Evolutionary conservation across 306 rosid species (phyloP).

Genomic region (Amphicarpaea edgeworthii): DNA sequence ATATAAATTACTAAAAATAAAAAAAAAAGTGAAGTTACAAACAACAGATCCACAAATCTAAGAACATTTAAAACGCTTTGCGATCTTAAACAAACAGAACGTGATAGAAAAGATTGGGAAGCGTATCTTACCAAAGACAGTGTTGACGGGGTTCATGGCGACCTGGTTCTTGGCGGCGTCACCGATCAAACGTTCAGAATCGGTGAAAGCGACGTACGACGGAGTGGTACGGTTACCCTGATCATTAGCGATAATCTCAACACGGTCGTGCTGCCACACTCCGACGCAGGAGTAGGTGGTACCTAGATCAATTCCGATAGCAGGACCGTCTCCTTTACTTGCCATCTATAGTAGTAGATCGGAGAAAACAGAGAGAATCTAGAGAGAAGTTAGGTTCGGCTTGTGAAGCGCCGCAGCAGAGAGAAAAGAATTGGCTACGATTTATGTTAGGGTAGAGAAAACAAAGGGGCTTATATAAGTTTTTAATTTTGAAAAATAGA

Average conservation of each 20-base stretch:
- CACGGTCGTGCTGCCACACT: conserved; percentile 76
- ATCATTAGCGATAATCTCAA: conserved; percentile 74
- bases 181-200: conserved; percentile 66
- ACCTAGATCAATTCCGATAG: conserved; percentile 74
- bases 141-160: conserved; percentile 75
- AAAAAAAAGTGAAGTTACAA: not conserved
- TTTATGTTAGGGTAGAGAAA: not conserved
- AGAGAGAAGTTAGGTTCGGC: not conserved
- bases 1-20: not conserved
- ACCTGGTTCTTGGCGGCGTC: conserved; percentile 83
- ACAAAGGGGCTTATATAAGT: not conserved
- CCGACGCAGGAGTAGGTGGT: conserved; percentile 79
- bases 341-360: conserved; percentile 50
- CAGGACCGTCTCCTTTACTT: conserved; percentile 68
- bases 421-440: not conserved
- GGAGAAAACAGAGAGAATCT: not conserved
- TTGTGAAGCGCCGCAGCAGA: not conserved
- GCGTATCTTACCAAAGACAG: conserved; percentile 61
- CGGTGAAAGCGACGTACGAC: conserved; percentile 68
- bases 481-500: not conserved
- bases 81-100: too few relatives aligned
- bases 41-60: not conserved
- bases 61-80: not conserved
- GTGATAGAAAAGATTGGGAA: not conserved
- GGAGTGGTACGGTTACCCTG: conserved; percentile 77